Base-by-base conservation (phyloP, 1,139 yeast species). In the Candida sp. region DNA sequence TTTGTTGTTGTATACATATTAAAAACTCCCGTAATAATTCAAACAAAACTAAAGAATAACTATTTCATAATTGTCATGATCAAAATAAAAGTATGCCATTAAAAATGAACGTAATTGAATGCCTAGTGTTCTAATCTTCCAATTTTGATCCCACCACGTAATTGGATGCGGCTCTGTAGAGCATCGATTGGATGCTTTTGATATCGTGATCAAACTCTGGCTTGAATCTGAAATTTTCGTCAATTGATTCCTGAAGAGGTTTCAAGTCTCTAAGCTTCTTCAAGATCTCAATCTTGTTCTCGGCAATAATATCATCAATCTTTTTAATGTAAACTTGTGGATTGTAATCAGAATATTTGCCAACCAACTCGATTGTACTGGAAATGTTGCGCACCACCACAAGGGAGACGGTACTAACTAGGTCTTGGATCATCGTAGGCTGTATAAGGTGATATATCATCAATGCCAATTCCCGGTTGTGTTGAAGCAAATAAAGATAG, bases 361-460 rank as follows among this genome's bases (percentile, higher is more conserved):
- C 59, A 5, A 70, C 65, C 2, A 54, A 61, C 12, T 58, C 56
- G 48, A 70, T 61, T 9, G 75, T 65, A 5, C 63, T 63, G 2
- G 77, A 64, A 11, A 73, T 66, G 11, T 61, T 61, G 43, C 65
- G 63, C 17, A 75, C 69, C 2, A 61, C 55, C 3, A 68, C 72
- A 26, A 63, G 55, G 9, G 75, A 66, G 27, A 62, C 65, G 9
- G 72, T 67, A 40, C 60, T 68, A 17, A 71, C 60, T 45, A 77
- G 59, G 12, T 73, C 68, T 34, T 67, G 63, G 53, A 81, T 76
- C 47, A 84, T 62, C 5, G 75, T 70, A 2, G 65, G 62, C 49
- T 72, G 72, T 6, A 84, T 61, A 25, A 78, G 67, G 51, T 75
- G 78, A 56, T 76, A 83, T n/a, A 81, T 69, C 52, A 69, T 68